These are phyloP conservation scores for Otatea glauca DNA, from an alignment of 176 grass and related monocot species.

Conservation along the genomic window DNA sequence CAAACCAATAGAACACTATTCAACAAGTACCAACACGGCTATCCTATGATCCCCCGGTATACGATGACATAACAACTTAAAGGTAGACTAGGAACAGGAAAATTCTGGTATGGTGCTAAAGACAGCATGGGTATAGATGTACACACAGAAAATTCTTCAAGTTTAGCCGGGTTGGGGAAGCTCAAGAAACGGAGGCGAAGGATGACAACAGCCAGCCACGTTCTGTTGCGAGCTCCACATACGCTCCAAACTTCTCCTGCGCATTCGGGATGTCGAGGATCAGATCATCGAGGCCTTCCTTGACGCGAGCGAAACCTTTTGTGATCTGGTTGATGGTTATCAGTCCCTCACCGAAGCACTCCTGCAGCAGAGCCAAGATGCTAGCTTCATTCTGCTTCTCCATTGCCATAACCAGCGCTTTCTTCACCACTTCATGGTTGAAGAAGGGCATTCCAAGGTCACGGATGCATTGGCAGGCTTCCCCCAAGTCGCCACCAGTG, in stretches of 20 bases:
- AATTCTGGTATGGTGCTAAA: slow-evolving; percentile 56
- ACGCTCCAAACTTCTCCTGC: slow-evolving; percentile 63
- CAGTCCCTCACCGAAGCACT: slow-evolving; percentile 76
- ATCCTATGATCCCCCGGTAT: slow-evolving; percentile 54
- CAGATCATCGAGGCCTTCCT: slow-evolving; percentile 75
- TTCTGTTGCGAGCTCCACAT: slow-evolving; percentile 53
- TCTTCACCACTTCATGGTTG: slow-evolving; percentile 95
- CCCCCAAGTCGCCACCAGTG: slow-evolving; percentile 63
- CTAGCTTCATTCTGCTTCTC: slow-evolving; percentile 70
- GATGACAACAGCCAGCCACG: slow-evolving; percentile 65
- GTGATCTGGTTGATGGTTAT: slow-evolving; percentile 93
- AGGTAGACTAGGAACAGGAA: slow-evolving; percentile 36
- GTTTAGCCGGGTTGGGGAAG: neutral
- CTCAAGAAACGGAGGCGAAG: slow-evolving; percentile 40
- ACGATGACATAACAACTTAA: slow-evolving; percentile 24
- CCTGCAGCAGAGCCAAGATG: slow-evolving; percentile 62
- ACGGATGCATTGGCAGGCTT: slow-evolving; percentile 83
- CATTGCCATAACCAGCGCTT: slow-evolving; percentile 78
- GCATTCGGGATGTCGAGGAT: slow-evolving; percentile 76
- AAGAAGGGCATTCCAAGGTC: slow-evolving; percentile 88
- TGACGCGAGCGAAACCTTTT: slow-evolving; percentile 69
- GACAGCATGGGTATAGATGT: slow-evolving; percentile 53
- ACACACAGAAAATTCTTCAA: slow-evolving; percentile 37
- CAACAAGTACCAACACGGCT: slow-evolving; percentile 34
- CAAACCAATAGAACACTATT: slow-evolving; percentile 47